Base-by-base conservation (phyloP, 2,329 filamentous ascomycete species). In the Penicillium hordei region DNA sequence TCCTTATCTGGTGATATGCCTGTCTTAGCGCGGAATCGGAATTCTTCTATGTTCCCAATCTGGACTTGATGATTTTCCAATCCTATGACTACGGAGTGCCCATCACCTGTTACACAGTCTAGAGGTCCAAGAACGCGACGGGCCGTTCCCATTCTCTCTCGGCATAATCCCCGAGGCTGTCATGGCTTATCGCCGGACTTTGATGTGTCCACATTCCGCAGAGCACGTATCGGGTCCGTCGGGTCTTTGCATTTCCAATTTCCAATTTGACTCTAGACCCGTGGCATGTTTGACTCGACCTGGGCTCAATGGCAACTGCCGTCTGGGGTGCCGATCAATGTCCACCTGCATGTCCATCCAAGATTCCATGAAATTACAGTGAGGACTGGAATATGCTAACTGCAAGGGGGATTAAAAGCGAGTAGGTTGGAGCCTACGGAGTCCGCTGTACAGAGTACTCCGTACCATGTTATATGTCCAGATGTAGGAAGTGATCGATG, bases 101-200 rank as follows among this genome's bases (percentile, higher is more conserved):
- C 10, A 31, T 5, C 31, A 33, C 12, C 31, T 33, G 31, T 34
- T 44, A 45, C 50, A 45, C 39, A 12, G 12, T 25, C 19, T 1
- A 51, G 19, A 44, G 29, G 39, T 36, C 39, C 29, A 52, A 52
- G 48, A 50, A 36, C 48, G 39, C 39, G 33, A 43, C 49, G 42
- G 51, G 42, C 51, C 51, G 51, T 53, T 53, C 51, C 51, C 42
- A 38, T 48, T 53, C 50, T 52, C 39, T 36, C 17, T 46, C 40
- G 23, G 40, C 29, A 27, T 19, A 27, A 46, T 45, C 49, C 49
- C 49, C 40, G 40, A 52, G 9, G 36, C 13, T 33, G 43, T 25
- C 31, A 51, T 40, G 27, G 29, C 23, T 27, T 39, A 29, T 50
- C n/a, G 7, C 29, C 12, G 10, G 17, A 23, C 8, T 23, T 44